Percentiles rank a stretch among this genome's conserved stretches.
These are phyloP conservation scores for Magnolia sinica DNA, from an alignment of 164 flowering plant species.

Conservation along the genomic window DNA sequence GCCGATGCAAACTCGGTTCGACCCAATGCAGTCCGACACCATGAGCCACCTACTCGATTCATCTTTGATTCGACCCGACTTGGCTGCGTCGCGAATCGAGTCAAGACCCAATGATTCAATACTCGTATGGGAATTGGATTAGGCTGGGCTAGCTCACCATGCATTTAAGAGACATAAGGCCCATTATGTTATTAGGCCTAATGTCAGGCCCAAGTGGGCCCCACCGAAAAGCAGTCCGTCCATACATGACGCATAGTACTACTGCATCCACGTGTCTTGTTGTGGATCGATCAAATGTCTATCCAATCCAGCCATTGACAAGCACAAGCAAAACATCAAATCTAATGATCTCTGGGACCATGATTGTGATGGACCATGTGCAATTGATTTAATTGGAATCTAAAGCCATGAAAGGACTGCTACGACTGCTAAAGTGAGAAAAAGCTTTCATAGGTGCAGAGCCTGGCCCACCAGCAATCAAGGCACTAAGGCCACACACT, in stretches of 20 bases:
- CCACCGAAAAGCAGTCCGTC: background rate
- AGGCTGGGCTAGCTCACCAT: background rate
- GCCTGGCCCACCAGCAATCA: background rate
- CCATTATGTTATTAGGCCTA: background rate
- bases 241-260: background rate
- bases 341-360: background rate
- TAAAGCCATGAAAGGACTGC: background rate
- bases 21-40: no score
- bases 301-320: background rate
- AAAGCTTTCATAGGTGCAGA: background rate
- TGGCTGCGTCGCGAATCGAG: no score
- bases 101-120: no score
- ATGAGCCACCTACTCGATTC: no score
- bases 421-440: background rate
- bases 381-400: background rate
- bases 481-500: constrained; percentile 2
- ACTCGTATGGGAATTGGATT: no score
- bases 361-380: background rate
- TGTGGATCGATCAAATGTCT: background rate
- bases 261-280: background rate
- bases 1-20: no score
- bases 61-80: no score
- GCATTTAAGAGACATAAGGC: background rate
- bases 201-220: background rate
- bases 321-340: constrained; percentile 3